Evolutionary conservation across 2,329 filamentous ascomycete genomes (phyloP).

Genomic region (Microdochium trichocladiopsis): DNA sequence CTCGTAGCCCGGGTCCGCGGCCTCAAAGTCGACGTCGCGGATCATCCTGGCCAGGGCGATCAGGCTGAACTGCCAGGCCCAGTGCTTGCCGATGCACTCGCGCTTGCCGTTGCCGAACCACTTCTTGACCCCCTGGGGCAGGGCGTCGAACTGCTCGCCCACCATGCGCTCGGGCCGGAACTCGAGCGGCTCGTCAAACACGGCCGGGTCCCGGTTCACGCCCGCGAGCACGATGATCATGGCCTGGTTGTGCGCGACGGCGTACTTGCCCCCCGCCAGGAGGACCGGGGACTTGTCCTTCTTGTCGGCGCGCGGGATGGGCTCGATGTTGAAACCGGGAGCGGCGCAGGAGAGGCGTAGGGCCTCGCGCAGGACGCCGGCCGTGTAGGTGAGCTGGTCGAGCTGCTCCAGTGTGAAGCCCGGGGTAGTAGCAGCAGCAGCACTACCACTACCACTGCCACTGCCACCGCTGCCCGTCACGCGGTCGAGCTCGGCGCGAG

Average conservation of each 20-base stretch:
- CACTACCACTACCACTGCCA: slow-evolving; percentile 31
- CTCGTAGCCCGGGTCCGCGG: slow-evolving; percentile 29
- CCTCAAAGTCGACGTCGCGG: slow-evolving; percentile 36
- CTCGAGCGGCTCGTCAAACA: slow-evolving; percentile 37
- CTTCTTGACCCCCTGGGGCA: slow-evolving; percentile 38
- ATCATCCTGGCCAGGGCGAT: slow-evolving; percentile 34
- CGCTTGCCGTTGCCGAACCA: slow-evolving; percentile 46
- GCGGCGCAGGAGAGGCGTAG: slow-evolving; percentile 47
- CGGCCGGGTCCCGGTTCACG: slow-evolving; percentile 39
- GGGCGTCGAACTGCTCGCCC: slow-evolving; percentile 31
- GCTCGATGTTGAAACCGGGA: slow-evolving; percentile 48
- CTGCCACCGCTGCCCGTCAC: slow-evolving; percentile 17
- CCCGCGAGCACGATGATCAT: slow-evolving; percentile 42
- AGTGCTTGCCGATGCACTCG: slow-evolving; percentile 43
- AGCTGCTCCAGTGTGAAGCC: slow-evolving; percentile 41
- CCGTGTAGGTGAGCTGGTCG: slow-evolving; percentile 42
- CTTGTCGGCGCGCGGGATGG: slow-evolving; percentile 24
- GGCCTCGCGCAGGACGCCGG: slow-evolving; percentile 45
- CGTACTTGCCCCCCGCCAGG: slow-evolving; percentile 39
- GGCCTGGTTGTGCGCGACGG: slow-evolving; percentile 38
- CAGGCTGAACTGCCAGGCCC: slow-evolving; percentile 38
- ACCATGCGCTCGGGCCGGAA: slow-evolving; percentile 43
- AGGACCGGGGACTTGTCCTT: slow-evolving; percentile 35
- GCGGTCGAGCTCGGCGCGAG: slow-evolving; percentile 45
- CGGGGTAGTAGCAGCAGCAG: too few species aligned